Evolutionary conservation across 495 filamentous ascomycete species (phyloP), one percentile per base, ranked within the genome.

Genomic region (Cercophora samala): DNA sequence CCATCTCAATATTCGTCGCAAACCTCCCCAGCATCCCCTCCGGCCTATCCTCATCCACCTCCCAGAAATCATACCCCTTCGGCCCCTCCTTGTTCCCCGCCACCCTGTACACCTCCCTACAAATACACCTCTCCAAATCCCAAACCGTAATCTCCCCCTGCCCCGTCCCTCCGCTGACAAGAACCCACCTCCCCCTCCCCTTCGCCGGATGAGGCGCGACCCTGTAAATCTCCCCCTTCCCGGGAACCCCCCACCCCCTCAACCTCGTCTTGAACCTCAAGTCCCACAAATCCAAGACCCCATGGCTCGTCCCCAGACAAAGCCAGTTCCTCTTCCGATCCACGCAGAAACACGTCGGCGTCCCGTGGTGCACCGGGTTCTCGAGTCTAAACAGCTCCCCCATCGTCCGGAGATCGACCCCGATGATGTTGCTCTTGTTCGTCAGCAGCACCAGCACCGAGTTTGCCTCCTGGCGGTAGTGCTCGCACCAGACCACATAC

Each of bases 261-360:
- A 97, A 77, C 18, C 93, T 88, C 60, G 97, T 83, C 62, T 86
- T 90, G 79, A 98, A 99, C 18, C 96, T 90, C 18, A 99, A 85
- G 74, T 99, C 96, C 95, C 96, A 99, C 19, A 99, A 82, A 71
- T 96, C 91, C 8, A 99, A 80, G 58, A 97, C 88, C 3, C 96
- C 96, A 70, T 98, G 93, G 6, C 93, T 92, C 0, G 96, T 98
- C 37, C 93, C 95, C 4, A 98, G 77, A 6, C 96, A 80, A 4
- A 99, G 81, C 96, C 96, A 99, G 69, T 91, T 91, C 60, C 89
- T 89, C 72, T 87, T 90, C 25, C 87, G 81, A 70, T 97, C 92
- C 32, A 94, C 81, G 76, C 91, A 94, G 78, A 99, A 98, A 66
- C 91, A 95, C 2, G 92, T 98, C 6, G 91, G 93, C 2, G 90